Evolutionary conservation across 305 asterid species (phyloP).

Genomic region (Fraxinus sp.): DNA sequence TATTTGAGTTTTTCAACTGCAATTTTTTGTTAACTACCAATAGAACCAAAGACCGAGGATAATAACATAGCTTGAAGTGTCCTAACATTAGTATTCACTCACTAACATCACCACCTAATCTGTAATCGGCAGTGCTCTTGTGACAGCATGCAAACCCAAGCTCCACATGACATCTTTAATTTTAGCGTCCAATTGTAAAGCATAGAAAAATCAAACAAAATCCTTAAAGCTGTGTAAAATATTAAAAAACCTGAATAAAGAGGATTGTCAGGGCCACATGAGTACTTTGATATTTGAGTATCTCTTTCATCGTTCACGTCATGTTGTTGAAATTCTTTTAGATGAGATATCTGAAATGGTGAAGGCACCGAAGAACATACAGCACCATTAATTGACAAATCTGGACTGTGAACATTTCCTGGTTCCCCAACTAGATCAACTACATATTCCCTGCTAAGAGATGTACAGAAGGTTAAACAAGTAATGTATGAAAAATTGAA

Average conservation of each 20-base stretch:
- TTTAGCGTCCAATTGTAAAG: background rate
- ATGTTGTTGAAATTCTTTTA: constrained; percentile 60
- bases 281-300: constrained; percentile 44
- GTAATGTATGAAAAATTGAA: background rate
- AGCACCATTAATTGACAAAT: constrained; percentile 73
- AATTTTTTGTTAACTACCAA: background rate
- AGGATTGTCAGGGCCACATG: constrained; percentile 33
- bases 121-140: background rate
- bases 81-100: background rate
- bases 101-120: background rate
- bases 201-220: constrained; percentile 17
- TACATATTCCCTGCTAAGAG: constrained; percentile 68
- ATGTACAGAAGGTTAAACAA: constrained; percentile 18
- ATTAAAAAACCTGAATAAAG: constrained; percentile 51
- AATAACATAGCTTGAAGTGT: background rate
- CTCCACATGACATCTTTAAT: background rate
- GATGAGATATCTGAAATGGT: constrained; percentile 74
- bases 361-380: constrained; percentile 65
- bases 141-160: background rate
- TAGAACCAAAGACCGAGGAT: background rate
- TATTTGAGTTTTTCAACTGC: background rate
- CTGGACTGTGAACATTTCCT: constrained; percentile 74
- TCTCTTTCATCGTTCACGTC: constrained; percentile 34
- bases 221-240: background rate
- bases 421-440: constrained; percentile 94